Percentiles rank a stretch among this genome's conserved stretches.
Conservation (phyloP, 805 yeast genomes). For the Yarrowia porcina region DNA sequence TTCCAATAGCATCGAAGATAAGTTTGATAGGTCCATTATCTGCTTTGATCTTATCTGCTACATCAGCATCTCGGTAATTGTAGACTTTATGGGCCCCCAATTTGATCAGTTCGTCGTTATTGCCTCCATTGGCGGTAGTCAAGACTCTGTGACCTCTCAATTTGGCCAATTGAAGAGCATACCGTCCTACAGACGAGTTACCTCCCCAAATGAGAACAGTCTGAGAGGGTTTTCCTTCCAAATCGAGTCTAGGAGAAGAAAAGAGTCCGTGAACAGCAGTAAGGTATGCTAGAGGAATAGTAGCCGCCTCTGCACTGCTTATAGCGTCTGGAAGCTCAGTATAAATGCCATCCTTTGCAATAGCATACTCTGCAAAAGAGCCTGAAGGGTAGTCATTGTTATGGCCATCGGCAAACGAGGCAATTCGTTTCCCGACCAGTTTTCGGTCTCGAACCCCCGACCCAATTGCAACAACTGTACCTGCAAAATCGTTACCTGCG, state of each 20-base stretch:
- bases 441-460: not conserved
- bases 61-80: not conserved
- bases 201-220: conserved; percentile 14
- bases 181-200: conserved; percentile 5
- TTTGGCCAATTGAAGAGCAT: conserved; percentile 1
- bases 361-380: conserved; percentile 2
- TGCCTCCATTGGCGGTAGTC: not conserved
- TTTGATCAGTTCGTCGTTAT: not conserved
- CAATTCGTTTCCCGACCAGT: conserved; percentile 6
- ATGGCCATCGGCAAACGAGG: conserved; percentile 10
- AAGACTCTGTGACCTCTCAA: not conserved
- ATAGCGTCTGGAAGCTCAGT: not conserved
- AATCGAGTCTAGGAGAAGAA: not conserved
- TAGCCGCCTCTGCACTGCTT: not conserved
- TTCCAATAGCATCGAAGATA: conserved; percentile 13
- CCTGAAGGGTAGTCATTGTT: not conserved
- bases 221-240: not conserved
- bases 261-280: conserved; percentile 5
- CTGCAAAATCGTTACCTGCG: conserved; percentile 3
- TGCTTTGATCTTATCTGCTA: not conserved
- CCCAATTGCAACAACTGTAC: not conserved
- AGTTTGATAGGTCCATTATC: not conserved
- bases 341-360: conserved; percentile 14
- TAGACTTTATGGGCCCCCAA: not conserved
- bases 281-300: not conserved